Evolutionary conservation across 768 basidiomycete genomes (phyloP).

Genomic region (Pisolithus marmoratus): DNA sequence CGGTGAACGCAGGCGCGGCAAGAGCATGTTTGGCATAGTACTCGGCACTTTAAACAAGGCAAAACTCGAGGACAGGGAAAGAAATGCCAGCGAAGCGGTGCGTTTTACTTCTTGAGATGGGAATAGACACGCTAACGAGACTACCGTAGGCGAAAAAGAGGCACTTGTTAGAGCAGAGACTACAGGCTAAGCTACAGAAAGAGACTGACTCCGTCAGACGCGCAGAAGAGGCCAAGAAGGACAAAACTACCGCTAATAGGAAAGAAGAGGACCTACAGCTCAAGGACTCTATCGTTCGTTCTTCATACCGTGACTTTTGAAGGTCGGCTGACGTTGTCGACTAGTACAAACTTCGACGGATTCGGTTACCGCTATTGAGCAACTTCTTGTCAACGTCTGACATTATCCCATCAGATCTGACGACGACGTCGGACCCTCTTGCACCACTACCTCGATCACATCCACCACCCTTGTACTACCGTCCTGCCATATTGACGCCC

Average conservation of each 20-base stretch:
- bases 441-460: slow-evolving; percentile 54
- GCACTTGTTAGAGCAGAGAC: slow-evolving; percentile 75
- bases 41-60: slow-evolving; percentile 83
- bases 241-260: slow-evolving; percentile 67
- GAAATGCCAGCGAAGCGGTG: slow-evolving; percentile 82
- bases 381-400: slow-evolving; percentile 77
- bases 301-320: background rate
- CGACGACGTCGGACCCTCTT: slow-evolving; percentile 33
- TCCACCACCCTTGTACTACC: slow-evolving; percentile 73
- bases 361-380: slow-evolving; percentile 64
- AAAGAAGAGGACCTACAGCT: slow-evolving; percentile 80
- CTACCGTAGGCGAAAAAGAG: slow-evolving; percentile 69
- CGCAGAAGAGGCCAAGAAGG: slow-evolving; percentile 82
- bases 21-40: slow-evolving; percentile 82
- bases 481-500: slow-evolving; percentile 62
- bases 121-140: slow-evolving; percentile 5
- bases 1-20: slow-evolving; percentile 76
- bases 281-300: slow-evolving; percentile 73
- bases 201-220: slow-evolving; percentile 83
- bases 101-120: slow-evolving; percentile 12
- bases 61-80: slow-evolving; percentile 80
- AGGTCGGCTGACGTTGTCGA: slow-evolving; percentile 1
- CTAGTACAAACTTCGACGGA: slow-evolving; percentile 72
- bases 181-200: slow-evolving; percentile 79
- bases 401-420: slow-evolving; percentile 40